Conservation (phyloP, 305 asterid genomes). For the Fraxinus paxiana region DNA sequence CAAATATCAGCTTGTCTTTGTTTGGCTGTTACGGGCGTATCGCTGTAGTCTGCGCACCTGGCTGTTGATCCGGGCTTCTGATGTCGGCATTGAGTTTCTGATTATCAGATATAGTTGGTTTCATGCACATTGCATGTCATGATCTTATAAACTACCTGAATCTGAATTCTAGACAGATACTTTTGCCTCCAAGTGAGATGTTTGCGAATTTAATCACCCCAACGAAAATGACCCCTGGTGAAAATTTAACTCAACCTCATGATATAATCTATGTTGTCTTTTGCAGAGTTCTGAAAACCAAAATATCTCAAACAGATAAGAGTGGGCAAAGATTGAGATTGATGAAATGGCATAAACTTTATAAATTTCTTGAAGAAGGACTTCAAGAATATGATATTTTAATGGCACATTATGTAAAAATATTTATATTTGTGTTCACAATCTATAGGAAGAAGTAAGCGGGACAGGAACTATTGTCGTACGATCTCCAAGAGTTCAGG, state of each 20-base stretch:
- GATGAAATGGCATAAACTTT: neutral
- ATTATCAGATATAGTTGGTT: neutral
- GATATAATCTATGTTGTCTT: conserved; percentile 2
- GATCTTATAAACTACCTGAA: neutral
- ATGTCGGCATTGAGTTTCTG: neutral
- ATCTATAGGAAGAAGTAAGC: conserved; percentile 64
- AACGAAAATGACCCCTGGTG: conserved; percentile 8
- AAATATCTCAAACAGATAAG: neutral
- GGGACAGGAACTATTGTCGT: conserved; percentile 76
- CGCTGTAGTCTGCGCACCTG: neutral
- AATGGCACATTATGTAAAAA: neutral
- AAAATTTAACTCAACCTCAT: conserved; percentile 4
- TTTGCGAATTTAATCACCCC: conserved; percentile 14
- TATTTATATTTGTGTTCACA: conserved; percentile 16
- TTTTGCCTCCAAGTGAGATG: neutral
- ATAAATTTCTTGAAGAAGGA: conserved; percentile 1
- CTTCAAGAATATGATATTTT: conserved; percentile 1
- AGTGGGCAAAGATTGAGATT: neutral
- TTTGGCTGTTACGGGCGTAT: neutral
- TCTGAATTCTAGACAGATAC: neutral
- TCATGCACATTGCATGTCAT: neutral
- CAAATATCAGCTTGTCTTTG: neutral
- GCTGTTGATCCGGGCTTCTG: neutral
- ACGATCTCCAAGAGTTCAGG: conserved; percentile 67
- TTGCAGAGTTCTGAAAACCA: neutral